Evolutionary conservation across 176 grass and related monocot genomes (phyloP).

Genomic region (Juncus inflexus): DNA sequence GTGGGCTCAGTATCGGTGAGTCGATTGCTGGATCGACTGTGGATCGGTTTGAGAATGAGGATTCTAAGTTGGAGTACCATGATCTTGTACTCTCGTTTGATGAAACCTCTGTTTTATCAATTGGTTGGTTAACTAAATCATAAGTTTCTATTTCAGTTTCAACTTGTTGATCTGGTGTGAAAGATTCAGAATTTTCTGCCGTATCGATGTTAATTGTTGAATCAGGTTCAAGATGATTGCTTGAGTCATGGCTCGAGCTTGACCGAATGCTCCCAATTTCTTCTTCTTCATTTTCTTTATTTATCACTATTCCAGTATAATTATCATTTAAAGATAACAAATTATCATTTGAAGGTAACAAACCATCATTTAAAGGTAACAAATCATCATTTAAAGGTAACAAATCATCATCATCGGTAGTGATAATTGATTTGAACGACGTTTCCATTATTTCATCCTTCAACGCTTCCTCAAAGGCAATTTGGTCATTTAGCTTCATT

Average conservation of each 20-base stretch:
- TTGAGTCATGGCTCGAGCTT: background rate
- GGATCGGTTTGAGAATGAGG: conserved; percentile 56
- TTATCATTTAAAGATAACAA: conserved; percentile 3
- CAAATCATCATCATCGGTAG: conserved; percentile 6
- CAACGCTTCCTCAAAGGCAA: background rate
- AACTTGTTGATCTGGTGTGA: background rate
- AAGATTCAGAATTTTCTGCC: background rate
- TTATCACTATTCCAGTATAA: conserved; percentile 30
- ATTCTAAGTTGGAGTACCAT: conserved; percentile 56
- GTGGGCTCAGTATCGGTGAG: conserved; percentile 32
- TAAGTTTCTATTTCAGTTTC: background rate
- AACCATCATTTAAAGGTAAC: conserved; percentile 3
- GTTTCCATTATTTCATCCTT: background rate
- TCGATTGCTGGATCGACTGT: conserved; percentile 34
- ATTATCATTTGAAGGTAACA: conserved; percentile 11
- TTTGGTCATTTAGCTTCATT: background rate
- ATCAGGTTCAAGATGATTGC: conserved; percentile 13
- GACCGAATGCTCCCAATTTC: background rate
- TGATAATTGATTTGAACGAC: conserved; percentile 2
- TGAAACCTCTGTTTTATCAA: conserved; percentile 17
- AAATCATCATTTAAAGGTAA: conserved; percentile 9
- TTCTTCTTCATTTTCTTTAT: conserved; percentile 21
- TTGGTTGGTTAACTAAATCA: conserved; percentile 3
- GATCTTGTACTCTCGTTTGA: conserved; percentile 44
- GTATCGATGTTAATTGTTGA: background rate